These are phyloP conservation scores for Beauveria sp. DNA, from an alignment of 2,329 filamentous ascomycete genomes.

Conservation along the genomic window DNA sequence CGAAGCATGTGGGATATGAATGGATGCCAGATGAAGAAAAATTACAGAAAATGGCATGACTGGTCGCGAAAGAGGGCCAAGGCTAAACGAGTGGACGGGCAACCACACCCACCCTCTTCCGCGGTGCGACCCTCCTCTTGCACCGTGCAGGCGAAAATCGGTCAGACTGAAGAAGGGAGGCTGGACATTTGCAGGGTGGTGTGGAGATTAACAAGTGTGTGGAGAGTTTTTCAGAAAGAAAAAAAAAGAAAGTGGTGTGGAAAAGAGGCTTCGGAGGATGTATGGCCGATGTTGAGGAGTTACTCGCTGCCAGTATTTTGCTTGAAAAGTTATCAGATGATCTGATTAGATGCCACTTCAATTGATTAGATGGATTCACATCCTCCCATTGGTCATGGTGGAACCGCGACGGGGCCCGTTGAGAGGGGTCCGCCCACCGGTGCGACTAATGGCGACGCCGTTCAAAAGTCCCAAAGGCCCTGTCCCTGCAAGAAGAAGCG, in stretches of 20 bases:
- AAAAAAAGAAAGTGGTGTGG: not conserved
- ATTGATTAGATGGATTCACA: slow-evolving; percentile 14
- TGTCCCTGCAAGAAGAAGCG: not conserved
- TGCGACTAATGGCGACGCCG: not conserved
- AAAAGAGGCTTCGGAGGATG: not conserved
- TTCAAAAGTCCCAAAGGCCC: not conserved
- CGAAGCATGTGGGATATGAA: not conserved
- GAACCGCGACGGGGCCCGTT: not conserved
- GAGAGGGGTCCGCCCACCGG: not conserved
- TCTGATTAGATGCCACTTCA: slow-evolving; percentile 17
- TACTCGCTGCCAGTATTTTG: not conserved
- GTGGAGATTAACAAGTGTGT: not conserved
- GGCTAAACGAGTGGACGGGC: not conserved
- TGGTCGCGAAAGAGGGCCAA: not conserved
- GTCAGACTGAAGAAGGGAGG: not conserved
- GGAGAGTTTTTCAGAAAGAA: not conserved
- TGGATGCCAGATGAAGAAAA: not conserved
- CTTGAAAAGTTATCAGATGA: slow-evolving; percentile 17
- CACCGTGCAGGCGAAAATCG: not conserved
- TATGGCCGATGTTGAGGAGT: no score
- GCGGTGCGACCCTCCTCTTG: not conserved
- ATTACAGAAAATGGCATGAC: not conserved
- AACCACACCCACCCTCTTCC: not conserved
- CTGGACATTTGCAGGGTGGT: not conserved
- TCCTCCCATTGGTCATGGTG: slow-evolving; percentile 6